phyloP scores from a whole-genome alignment of 176 grass and related monocot genomes.

The Carex myosuroides region DNA sequence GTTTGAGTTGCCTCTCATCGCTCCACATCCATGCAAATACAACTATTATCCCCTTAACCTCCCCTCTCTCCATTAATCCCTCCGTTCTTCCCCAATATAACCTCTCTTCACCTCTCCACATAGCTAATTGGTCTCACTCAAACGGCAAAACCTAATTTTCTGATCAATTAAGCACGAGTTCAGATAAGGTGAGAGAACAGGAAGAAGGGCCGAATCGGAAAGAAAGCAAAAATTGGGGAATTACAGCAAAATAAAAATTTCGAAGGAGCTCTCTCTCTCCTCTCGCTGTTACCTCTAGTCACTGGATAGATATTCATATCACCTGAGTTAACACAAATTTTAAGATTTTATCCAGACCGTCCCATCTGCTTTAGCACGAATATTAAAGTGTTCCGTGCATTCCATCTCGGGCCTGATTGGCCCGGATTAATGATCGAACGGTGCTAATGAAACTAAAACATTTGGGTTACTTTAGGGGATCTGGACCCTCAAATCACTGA shows the following conservation, averaged over 20 bases:
- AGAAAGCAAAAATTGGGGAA: slow-evolving; percentile 13
- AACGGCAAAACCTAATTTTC: background rate
- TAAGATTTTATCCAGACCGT: too few relatives aligned
- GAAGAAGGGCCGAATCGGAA: background rate
- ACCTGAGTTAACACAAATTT: too few relatives aligned
- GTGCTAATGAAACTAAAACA: too few relatives aligned
- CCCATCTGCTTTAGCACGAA: too few relatives aligned
- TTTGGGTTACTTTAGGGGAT: too few relatives aligned
- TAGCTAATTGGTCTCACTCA: slow-evolving; percentile 12
- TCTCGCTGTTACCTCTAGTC: background rate
- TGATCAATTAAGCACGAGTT: slow-evolving; percentile 13
- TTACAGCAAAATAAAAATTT: slow-evolving; percentile 22
- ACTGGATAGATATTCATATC: background rate
- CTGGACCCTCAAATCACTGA: background rate
- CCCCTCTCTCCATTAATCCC: slow-evolving; percentile 20
- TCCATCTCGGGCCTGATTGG: too few relatives aligned
- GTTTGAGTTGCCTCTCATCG: slow-evolving; percentile 68
- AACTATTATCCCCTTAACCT: slow-evolving; percentile 56
- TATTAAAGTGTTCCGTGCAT: too few relatives aligned
- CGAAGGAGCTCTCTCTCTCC: background rate
- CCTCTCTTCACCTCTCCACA: slow-evolving; percentile 73
- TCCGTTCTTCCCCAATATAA: slow-evolving; percentile 58
- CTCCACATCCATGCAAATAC: slow-evolving; percentile 83
- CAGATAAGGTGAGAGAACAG: slow-evolving; percentile 21
- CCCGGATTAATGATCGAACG: too few relatives aligned